Percentiles rank a stretch among this genome's conserved stretches.
Conservation (phyloP, 768 basidiomycete genomes). For the Pisolithus microcarpus region DNA sequence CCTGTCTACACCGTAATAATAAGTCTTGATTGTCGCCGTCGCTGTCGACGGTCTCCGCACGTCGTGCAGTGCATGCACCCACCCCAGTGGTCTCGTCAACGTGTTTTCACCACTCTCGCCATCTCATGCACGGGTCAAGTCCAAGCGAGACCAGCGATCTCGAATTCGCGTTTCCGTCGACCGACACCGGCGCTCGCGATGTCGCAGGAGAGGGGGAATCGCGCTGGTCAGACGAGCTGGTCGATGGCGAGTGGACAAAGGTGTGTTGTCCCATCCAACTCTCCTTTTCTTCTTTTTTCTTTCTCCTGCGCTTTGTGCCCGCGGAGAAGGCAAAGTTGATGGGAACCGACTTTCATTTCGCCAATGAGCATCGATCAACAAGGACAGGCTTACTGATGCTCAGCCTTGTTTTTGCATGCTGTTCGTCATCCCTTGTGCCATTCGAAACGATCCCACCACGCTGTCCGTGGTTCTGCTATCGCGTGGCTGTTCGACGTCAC, state of each 20-base stretch:
- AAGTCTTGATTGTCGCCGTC: background rate
- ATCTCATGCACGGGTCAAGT: background rate
- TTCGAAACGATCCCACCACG: background rate
- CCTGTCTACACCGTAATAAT: too few species aligned
- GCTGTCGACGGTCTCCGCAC: background rate
- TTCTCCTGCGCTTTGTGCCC: constrained; percentile 2
- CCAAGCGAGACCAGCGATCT: constrained; percentile 3
- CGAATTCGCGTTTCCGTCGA: constrained; percentile 4
- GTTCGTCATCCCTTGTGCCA: background rate
- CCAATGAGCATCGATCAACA: background rate
- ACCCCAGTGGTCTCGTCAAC: background rate
- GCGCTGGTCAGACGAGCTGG: constrained; percentile 2
- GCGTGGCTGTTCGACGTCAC: constrained; percentile 13
- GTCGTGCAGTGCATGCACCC: background rate
- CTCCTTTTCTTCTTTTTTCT: background rate
- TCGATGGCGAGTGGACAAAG: constrained; percentile 19
- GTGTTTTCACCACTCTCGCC: background rate
- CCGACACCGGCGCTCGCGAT: background rate
- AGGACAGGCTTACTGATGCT: background rate
- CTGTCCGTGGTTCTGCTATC: background rate
- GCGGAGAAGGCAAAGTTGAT: constrained; percentile 4
- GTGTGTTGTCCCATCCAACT: constrained; percentile 8
- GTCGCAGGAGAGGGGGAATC: background rate
- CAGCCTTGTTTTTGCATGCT: background rate
- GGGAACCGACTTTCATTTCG: constrained; percentile 2